Percentiles rank a stretch among this genome's conserved stretches.
Conservation (phyloP, 1,139 yeast species). For the Yamadazyma pseudoaaseri region DNA sequence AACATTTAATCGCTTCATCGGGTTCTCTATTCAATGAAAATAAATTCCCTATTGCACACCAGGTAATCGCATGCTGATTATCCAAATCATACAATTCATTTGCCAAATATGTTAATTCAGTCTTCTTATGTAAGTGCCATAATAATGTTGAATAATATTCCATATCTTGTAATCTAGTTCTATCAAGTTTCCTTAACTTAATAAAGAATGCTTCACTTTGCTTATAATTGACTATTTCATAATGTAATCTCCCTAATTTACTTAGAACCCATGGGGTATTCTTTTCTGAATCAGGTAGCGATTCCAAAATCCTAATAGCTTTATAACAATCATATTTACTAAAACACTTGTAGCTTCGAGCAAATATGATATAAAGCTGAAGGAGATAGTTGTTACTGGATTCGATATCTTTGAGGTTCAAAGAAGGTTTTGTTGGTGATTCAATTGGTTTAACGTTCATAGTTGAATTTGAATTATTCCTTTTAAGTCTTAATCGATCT, state of each 20-base stretch:
- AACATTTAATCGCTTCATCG: conserved; percentile 87
- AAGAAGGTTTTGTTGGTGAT: background rate
- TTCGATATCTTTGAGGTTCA: conserved; percentile 32
- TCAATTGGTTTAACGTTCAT: conserved; percentile 2
- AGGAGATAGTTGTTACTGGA: conserved; percentile 45
- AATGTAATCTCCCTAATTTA: conserved; percentile 76
- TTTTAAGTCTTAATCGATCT: conserved; percentile 21
- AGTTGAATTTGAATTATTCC: conserved; percentile 25
- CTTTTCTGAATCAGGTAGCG: conserved; percentile 61
- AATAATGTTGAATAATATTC: conserved; percentile 85
- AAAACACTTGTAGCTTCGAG: conserved; percentile 64
- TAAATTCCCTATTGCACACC: conserved; percentile 92
- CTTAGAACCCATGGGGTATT: conserved; percentile 86
- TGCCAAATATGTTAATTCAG: conserved; percentile 77
- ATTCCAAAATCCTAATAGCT: conserved; percentile 68
- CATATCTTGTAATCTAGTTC: conserved; percentile 86
- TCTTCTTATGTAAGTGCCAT: conserved; percentile 89
- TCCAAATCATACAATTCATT: conserved; percentile 75
- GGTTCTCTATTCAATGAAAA: conserved; percentile 83
- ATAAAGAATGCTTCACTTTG: conserved; percentile 68
- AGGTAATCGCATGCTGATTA: conserved; percentile 71
- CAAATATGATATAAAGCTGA: conserved; percentile 57
- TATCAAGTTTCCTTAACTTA: conserved; percentile 63
- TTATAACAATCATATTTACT: conserved; percentile 74
- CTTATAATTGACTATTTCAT: conserved; percentile 83